phyloP scores from a whole-genome alignment of 176 grass and related monocot genomes.

The Olyra latifolia region DNA sequence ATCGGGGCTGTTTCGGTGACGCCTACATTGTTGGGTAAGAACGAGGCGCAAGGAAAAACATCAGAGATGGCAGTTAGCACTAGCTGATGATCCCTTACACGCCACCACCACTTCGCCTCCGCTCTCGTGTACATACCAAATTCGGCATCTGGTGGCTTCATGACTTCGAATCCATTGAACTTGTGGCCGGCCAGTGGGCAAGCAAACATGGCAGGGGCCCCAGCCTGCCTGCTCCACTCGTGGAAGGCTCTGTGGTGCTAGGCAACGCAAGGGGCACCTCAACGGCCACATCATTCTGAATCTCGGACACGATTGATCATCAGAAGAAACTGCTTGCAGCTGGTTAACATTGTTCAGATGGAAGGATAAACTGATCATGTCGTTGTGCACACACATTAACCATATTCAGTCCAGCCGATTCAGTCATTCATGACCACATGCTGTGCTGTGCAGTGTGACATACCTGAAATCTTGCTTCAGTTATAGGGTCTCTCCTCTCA shows the following conservation, averaged over 20 bases:
- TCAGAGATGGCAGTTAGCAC: slow-evolving; percentile 7
- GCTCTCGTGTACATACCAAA: slow-evolving; percentile 56
- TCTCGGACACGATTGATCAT: neutral
- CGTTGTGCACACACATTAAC: neutral
- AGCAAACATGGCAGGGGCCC: neutral
- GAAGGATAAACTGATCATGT: slow-evolving; percentile 4
- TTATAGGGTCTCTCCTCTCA: neutral
- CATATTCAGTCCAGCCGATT: slow-evolving; percentile 26
- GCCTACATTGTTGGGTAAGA: slow-evolving; percentile 72
- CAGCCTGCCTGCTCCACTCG: neutral
- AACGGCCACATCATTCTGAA: neutral
- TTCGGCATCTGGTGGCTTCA: slow-evolving; percentile 18
- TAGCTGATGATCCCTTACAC: slow-evolving; percentile 45
- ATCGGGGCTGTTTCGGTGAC: slow-evolving; percentile 88
- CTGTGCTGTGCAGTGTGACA: neutral
- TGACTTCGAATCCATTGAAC: neutral
- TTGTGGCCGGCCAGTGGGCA: slow-evolving; percentile 1
- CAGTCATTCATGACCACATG: neutral
- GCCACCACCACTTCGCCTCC: neutral
- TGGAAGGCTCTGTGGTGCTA: neutral
- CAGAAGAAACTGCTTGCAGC: neutral
- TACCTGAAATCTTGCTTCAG: neutral
- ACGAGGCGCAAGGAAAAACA: slow-evolving; percentile 53
- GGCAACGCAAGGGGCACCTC: neutral
- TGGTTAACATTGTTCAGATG: slow-evolving; percentile 18